Evolutionary conservation across 768 basidiomycete species (phyloP).

Genomic region (Amanita jacksonii): DNA sequence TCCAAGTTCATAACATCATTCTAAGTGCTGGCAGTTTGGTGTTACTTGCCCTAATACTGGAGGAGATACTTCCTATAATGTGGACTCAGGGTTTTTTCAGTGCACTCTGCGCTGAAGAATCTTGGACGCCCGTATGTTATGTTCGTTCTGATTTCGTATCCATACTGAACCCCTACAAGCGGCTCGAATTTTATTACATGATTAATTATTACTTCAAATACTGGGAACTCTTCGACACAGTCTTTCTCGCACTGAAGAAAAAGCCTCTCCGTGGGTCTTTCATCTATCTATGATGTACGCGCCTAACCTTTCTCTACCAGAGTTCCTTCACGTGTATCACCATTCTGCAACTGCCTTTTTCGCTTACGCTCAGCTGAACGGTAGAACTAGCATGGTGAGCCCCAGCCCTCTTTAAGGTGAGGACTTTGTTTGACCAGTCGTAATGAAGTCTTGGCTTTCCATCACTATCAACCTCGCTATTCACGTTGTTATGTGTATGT

Average conservation of each 20-base stretch:
- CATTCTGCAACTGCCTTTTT: conserved; percentile 96
- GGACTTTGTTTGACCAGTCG: no score
- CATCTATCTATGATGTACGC: not conserved
- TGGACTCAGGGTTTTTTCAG: conserved; percentile 64
- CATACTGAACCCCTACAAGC: conserved; percentile 38
- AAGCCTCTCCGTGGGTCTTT: conserved; percentile 76
- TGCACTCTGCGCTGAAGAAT: conserved; percentile 62
- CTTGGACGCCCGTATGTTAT: conserved; percentile 78
- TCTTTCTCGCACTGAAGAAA: conserved; percentile 97
- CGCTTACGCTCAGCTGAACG: conserved; percentile 91
- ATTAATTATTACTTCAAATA: conserved; percentile 99
- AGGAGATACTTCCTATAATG: conserved; percentile 80
- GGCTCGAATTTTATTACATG: conserved; percentile 94
- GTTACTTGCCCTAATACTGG: conserved; percentile 77
- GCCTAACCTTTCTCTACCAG: conserved; percentile 27
- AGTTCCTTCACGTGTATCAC: conserved; percentile 98
- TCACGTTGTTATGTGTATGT: conserved; percentile 96
- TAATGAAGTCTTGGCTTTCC: conserved; percentile 83
- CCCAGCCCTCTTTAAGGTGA: not conserved
- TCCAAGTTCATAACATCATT: conserved; percentile 86
- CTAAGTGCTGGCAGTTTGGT: conserved; percentile 79
- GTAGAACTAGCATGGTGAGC: conserved; percentile 87
- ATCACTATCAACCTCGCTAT: conserved; percentile 86
- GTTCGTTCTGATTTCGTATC: conserved; percentile 7
- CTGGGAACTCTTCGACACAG: conserved; percentile 90